Percentiles rank a stretch among this genome's conserved stretches.
These are phyloP conservation scores for Clohesyomyces aquaticus DNA, from an alignment of 495 filamentous ascomycete genomes.

Conservation along the genomic window DNA sequence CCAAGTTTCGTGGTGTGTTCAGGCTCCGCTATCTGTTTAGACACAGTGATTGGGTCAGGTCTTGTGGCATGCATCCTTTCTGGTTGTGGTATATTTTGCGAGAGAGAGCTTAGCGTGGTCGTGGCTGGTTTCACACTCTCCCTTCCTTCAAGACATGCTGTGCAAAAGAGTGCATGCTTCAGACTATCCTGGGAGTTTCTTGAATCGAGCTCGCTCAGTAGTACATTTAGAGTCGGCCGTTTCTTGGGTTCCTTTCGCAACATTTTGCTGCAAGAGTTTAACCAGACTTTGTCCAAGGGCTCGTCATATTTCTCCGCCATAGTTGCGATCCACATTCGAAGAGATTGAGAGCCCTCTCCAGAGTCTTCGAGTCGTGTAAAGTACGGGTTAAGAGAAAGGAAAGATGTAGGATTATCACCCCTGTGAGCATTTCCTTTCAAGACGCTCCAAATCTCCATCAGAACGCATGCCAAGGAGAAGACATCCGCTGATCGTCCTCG, in stretches of 20 bases:
- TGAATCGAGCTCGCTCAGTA: background rate
- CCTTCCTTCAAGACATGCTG: background rate
- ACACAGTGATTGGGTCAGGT: too few species aligned
- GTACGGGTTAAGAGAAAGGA: background rate
- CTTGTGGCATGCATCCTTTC: too few species aligned
- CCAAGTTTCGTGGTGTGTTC: too few species aligned
- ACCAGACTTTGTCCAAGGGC: background rate
- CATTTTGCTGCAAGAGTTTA: slow-evolving; percentile 1
- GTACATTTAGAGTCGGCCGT: background rate
- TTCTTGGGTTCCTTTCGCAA: background rate
- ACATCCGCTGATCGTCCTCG: slow-evolving; percentile 18
- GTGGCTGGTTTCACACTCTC: background rate
- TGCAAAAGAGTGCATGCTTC: background rate
- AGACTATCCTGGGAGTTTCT: background rate
- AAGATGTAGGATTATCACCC: background rate
- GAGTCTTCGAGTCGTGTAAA: background rate
- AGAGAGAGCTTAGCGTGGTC: background rate
- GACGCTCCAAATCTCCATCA: slow-evolving; percentile 23
- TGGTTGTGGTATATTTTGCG: too few species aligned
- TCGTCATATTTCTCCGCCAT: background rate
- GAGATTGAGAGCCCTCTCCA: background rate
- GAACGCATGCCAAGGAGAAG: slow-evolving; percentile 26
- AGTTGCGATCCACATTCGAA: background rate
- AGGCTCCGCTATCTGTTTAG: too few species aligned
- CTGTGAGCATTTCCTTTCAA: background rate